Base-by-base conservation (phyloP, 257 asterid species). In the Scutellaria galericulata region DNA sequence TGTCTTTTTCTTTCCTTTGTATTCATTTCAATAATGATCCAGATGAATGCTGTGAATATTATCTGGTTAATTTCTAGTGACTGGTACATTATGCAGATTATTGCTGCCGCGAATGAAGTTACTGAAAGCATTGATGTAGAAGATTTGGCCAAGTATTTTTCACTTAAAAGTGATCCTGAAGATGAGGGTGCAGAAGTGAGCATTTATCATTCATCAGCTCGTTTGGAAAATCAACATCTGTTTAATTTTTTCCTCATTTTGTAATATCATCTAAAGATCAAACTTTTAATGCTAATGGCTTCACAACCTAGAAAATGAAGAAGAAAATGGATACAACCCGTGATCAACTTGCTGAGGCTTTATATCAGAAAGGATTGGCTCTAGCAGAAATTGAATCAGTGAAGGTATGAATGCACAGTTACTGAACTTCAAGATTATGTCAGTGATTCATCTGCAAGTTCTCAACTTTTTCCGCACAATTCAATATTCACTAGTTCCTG, bases 171-270 rank as follows among this genome's bases (percentile, higher is more conserved):
- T 83, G 97, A 94, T 61, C 93, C 96, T 50, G 99, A 94, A 59
- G 97, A 94, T 7, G 98, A 94, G 71, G 84, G 82, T 80, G 93
- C 91, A 52, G 96, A 91, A 79, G 99, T 94, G 84, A 89, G 93
- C 83, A 59, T 66, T 67, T 68, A 48, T 6, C 70, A 61, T 54
- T 41, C 74, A 50, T 37, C 70, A 75, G 27, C 55, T 72, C 39
- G 7, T 31, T 54, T 59, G 50, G 14, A 41, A 14, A 65, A 42
- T 55, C 13, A 54, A 42, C 31, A 40, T 40, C 20, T 7, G 5
- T 14, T 9, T 39, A 47, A 7, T 52, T 46, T 50, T 56, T 24
- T 27, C 63, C 10, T 9, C 20, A 13, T 14, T 59, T 42, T 55
- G 35, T 22, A 64, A 68, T 73, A 53, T 67, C 42, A 57, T 56